Conservation (phyloP, 352 stramenopile species). For the Globisporangium spiculum region DNA sequence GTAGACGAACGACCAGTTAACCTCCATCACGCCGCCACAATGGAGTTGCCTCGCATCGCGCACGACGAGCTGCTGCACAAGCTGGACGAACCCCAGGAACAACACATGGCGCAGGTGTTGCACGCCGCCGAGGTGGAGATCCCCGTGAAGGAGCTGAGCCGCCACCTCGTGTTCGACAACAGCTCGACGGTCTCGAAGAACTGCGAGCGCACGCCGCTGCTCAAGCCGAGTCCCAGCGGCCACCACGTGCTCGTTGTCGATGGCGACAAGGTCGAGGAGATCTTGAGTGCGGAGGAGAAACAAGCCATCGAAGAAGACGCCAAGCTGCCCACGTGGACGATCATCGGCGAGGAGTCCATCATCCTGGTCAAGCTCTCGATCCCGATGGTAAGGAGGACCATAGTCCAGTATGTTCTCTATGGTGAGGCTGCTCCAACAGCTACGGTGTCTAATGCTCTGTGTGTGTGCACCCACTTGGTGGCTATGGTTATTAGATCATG, state of each 20-base stretch:
- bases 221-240: not conserved
- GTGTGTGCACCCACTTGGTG: not conserved
- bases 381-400: not conserved
- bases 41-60: not conserved
- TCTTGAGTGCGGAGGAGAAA: not conserved
- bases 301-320: not conserved
- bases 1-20: not conserved
- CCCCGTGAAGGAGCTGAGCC: not conserved
- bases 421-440: not conserved
- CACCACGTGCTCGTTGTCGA: not conserved
- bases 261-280: not conserved
- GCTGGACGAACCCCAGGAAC: not conserved
- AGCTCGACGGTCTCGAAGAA: not conserved
- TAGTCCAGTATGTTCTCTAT: not conserved
- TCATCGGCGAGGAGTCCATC: not conserved
- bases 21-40: not conserved
- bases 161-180: not conserved
- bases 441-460: not conserved
- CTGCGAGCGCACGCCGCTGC: not conserved
- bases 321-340: not conserved
- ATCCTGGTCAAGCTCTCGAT: not conserved
- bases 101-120: not conserved
- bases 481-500: not conserved
- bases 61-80: not conserved
- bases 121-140: not conserved